phyloP scores from a whole-genome alignment of 495 filamentous ascomycete species.

The Aspergillus affinis region DNA sequence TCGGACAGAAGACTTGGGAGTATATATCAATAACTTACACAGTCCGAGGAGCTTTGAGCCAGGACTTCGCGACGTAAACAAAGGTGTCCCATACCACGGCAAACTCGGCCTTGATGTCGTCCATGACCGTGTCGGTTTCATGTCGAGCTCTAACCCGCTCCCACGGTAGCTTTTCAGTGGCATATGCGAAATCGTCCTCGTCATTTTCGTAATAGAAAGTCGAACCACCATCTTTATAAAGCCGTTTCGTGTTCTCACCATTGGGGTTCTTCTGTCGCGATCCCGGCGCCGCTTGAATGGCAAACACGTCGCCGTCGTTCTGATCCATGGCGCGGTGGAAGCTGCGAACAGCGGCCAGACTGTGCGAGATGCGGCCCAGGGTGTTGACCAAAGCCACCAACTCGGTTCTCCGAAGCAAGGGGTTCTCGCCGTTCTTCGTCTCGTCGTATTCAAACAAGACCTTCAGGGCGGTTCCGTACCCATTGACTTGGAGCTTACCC shows the following conservation, averaged over 20 bases:
- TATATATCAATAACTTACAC: conserved; percentile 58
- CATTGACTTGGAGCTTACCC: conserved; percentile 96
- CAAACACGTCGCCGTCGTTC: conserved; percentile 33
- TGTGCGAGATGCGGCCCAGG: conserved; percentile 78
- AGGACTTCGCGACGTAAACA: conserved; percentile 66
- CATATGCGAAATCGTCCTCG: conserved; percentile 37
- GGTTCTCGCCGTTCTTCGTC: conserved; percentile 69
- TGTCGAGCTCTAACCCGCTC: conserved; percentile 26
- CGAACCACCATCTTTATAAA: conserved; percentile 37
- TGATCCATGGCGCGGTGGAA: conserved; percentile 64
- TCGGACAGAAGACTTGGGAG: neutral
- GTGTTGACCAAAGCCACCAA: conserved; percentile 94
- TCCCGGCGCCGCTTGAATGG: conserved; percentile 29
- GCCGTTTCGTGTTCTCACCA: conserved; percentile 19
- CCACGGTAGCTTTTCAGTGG: conserved; percentile 39
- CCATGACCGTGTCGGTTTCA: conserved; percentile 44
- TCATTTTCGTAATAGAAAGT: conserved; percentile 47
- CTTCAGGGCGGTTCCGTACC: conserved; percentile 93
- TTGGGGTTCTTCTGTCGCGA: conserved; percentile 20
- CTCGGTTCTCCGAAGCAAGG: conserved; percentile 80
- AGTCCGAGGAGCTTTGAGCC: conserved; percentile 64
- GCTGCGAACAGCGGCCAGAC: conserved; percentile 67
- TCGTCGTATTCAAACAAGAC: conserved; percentile 94
- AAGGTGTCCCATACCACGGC: conserved; percentile 58
- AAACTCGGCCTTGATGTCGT: conserved; percentile 65